Evolutionary conservation across 805 yeast species (phyloP).

Genomic region (Hanseniaspora jakobsenii): DNA sequence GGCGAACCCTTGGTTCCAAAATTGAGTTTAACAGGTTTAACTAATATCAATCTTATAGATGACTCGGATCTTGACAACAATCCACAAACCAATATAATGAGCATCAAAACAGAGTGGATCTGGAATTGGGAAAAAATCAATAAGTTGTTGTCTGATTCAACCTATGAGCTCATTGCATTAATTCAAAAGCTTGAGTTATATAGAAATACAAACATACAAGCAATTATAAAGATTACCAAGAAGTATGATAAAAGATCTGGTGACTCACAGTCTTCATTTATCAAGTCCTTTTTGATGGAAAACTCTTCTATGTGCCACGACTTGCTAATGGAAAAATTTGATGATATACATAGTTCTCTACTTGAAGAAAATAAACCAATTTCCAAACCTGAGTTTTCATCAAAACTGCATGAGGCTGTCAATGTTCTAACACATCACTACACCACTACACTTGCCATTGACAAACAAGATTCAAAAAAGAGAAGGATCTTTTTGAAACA

Average conservation of each 20-base stretch:
- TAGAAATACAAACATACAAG: constrained; percentile 69
- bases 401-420: constrained; percentile 13
- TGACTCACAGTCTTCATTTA: constrained; percentile 22
- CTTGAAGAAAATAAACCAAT: constrained; percentile 9
- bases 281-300: constrained; percentile 15
- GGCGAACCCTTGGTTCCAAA: constrained; percentile 4
- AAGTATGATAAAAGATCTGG: constrained; percentile 62
- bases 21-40: neutral
- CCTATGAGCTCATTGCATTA: constrained; percentile 54
- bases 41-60: neutral
- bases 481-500: constrained; percentile 10
- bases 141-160: constrained; percentile 53
- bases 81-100: constrained; percentile 20
- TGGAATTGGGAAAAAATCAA: constrained; percentile 28
- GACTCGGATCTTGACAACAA: constrained; percentile 9
- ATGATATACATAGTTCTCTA: constrained; percentile 2
- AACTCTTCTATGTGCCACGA: constrained; percentile 11
- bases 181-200: constrained; percentile 35
- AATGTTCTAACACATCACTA: constrained; percentile 7
- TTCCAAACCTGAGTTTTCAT: neutral
- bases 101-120: constrained; percentile 39
- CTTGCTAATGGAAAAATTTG: constrained; percentile 9
- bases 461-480: constrained; percentile 6
- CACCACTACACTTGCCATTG: constrained; percentile 6
- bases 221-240: constrained; percentile 76